phyloP scores from a whole-genome alignment of 177 flowering plant species.

The Vitis hybrid region DNA sequence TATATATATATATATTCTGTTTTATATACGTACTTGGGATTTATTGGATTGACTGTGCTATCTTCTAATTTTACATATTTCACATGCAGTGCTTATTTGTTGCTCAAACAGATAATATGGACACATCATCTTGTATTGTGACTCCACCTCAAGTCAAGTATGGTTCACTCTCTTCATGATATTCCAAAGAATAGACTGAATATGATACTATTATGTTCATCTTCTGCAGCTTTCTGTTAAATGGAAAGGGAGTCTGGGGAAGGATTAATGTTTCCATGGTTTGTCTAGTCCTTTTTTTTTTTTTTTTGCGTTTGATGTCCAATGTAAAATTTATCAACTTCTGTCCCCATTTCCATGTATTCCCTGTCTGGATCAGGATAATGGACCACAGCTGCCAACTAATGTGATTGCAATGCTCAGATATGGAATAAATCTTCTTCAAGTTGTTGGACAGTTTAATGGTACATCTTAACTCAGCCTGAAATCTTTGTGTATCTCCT shows the following conservation, averaged over 20 bases:
- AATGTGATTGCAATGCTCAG: conserved; percentile 38
- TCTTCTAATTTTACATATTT: neutral
- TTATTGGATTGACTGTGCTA: neutral
- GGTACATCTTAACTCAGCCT: conserved; percentile 26
- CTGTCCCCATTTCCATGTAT: neutral
- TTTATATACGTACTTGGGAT: neutral
- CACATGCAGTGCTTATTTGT: conserved; percentile 47
- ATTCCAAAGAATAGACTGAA: neutral
- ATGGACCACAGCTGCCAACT: conserved; percentile 56
- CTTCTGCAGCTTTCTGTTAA: conserved; percentile 50
- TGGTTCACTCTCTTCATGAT: neutral
- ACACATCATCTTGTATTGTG: conserved; percentile 52
- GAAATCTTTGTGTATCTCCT: neutral
- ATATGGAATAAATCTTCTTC: conserved; percentile 59
- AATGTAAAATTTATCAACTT: neutral
- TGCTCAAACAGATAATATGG: conserved; percentile 42
- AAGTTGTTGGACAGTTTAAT: conserved; percentile 51
- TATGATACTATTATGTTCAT: neutral
- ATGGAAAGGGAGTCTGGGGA: conserved; percentile 51
- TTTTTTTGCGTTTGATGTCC: neutral
- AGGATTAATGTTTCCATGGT: conserved; percentile 43
- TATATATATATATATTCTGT: no score
- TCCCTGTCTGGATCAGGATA: conserved; percentile 29
- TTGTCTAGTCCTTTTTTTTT: conserved; percentile 10
- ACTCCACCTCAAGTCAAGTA: conserved; percentile 58